Base-by-base conservation (phyloP, 106 monocot species). In the Posidonia australis region DNA sequence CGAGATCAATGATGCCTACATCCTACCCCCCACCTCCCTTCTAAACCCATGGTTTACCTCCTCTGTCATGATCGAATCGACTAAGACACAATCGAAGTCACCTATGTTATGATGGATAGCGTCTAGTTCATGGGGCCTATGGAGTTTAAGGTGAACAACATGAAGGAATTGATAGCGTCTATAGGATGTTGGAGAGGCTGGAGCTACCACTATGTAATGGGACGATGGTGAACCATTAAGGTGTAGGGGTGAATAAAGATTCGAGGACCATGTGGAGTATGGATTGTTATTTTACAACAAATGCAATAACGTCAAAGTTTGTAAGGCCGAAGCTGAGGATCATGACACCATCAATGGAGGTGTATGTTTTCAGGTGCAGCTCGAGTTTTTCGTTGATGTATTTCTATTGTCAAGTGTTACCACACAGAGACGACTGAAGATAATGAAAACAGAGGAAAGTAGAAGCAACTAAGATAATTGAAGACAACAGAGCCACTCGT, bases 301-400 rank as follows among this genome's bases (percentile, higher is more conserved):
- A 72, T 5, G 55, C 64, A 25, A 58, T 44, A 12, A 56, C 74
- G 7, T 79, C 77, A 0, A 54, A 52, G 0, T 76, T 81, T 27
- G 63, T 74, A 5, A 74, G 70, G 52, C 74, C 77, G 25, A 84
- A 81, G 65, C 10, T 64, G 5, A 75, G 77, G 29, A 66, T 65
- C 18, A 60, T 64, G 18, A 64, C 74, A 2, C 84, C 89, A 9
- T 79, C 72, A 13, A 74, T 90, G n/a, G 89, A 90, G 80, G 85
- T 90, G 11, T 90, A 90, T 60, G 76, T 90, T 17, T 82, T 85
- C 0, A 85, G 89, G n/a, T 85, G 89, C 51, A 82, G 67, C 48
- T 75, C 76, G 1, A 85, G 85, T 14, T 32, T 52, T 20, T 85
- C 89, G 0, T 58, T 82, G 70, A 90, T 90, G n/a, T 77, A n/a